Evolutionary conservation across 371 early-diverging fungal genomes (phyloP), one percentile per base, ranked within the genome.

Genomic region (Circinella minor): DNA sequence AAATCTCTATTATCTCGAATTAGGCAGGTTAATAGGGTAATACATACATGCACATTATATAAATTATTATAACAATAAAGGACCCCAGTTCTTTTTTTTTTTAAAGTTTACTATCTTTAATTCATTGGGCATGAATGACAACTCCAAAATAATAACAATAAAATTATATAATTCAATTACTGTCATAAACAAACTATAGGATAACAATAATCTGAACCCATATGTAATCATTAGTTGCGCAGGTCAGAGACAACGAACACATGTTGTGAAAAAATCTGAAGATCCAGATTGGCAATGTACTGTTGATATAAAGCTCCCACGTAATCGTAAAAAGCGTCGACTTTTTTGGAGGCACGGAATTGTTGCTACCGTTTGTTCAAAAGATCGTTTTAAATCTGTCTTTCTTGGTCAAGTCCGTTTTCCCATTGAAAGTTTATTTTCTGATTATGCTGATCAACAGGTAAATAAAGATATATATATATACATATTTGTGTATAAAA

Each of bases 191-290:
- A 27, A 27, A 27, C 2, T 43, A 59, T 71, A 82, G 78, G 61
- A 71, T 38, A 71, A 57, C 48, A 27, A 67, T 15, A 65, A 14
- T 2, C 9, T 73, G 18, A 79, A 77, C 71, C 74, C 81, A 3
- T 84, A 75, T 74, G 81, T 73, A 3, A 68, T 75, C n/a, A 73
- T 84, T 5, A 63, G 77, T 14, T 81, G 73, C 63, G 81, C 79
- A 57, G 81, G 84, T 14, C 77, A 76, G n/a, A 67, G 74, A 48
- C 80, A 84, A 54, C 76, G 80, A 18, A 84, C 84, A 59, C 79
- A 84, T 60, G 77, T 76, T 14, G 72, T 78, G 17, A 71, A 71
- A 37, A 80, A 80, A 61, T 64, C 76, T 4, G 64, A 65, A 20
- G 69, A 76, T 34, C 84, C 84, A 9, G 81, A 81, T 66, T 84